phyloP scores from a whole-genome alignment of 2,329 filamentous ascomycete genomes.

The Paracoccidioides lutzii region DNA sequence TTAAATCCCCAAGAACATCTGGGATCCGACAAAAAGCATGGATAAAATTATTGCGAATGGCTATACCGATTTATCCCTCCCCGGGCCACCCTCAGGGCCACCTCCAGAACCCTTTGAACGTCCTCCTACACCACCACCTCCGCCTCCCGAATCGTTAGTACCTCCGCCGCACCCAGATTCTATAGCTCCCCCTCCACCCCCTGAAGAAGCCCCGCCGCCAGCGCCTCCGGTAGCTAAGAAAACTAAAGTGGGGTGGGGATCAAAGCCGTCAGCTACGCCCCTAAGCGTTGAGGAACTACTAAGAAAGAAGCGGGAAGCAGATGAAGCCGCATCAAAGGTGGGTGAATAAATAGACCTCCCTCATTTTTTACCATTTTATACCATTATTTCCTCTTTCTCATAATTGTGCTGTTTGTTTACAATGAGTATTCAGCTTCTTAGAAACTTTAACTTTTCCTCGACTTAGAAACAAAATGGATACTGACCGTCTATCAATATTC shows the following conservation, averaged over 20 bases:
- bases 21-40: conserved; percentile 16
- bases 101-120: conserved; percentile 26
- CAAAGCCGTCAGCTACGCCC: conserved; percentile 35
- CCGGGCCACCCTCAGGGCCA: conserved; percentile 26
- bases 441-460: conserved; percentile 5
- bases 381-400: not conserved
- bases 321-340: conserved; percentile 68
- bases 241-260: conserved; percentile 36
- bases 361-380: not conserved
- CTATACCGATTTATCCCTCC: conserved; percentile 14
- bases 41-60: conserved; percentile 22
- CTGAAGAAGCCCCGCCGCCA: conserved; percentile 32
- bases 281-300: conserved; percentile 78
- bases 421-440: conserved; percentile 7
- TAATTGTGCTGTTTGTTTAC: conserved; percentile 5
- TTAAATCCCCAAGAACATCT: not conserved
- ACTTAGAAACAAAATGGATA: not conserved
- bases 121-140: conserved; percentile 29
- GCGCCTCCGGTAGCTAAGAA: conserved; percentile 39
- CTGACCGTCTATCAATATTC: conserved; percentile 8
- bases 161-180: conserved; percentile 28
- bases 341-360: conserved; percentile 8
- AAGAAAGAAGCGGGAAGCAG: conserved; percentile 71
- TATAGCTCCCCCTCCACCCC: conserved; percentile 29
- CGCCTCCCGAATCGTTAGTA: conserved; percentile 24